Conservation (phyloP, 441 rosid species). For the Populus hybrid region DNA sequence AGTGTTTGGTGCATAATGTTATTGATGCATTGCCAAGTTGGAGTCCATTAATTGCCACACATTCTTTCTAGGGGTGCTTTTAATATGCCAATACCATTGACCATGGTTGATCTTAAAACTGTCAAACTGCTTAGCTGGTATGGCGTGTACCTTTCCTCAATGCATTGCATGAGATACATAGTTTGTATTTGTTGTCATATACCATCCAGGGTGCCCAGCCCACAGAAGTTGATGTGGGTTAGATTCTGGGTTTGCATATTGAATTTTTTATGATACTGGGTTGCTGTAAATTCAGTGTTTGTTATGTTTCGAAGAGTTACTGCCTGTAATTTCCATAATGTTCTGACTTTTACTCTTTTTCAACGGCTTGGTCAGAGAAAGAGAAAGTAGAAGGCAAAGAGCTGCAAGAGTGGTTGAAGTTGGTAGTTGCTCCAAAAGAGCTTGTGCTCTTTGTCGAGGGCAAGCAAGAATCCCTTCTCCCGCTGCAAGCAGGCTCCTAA, state of each 20-base stretch:
- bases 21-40: background rate
- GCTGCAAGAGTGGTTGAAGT: constrained; percentile 72
- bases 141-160: background rate
- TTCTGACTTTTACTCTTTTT: background rate
- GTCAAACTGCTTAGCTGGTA: background rate
- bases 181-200: background rate
- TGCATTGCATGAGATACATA: background rate
- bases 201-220: background rate
- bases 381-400: constrained; percentile 98
- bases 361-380: constrained; percentile 47
- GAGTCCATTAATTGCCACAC: background rate
- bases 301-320: background rate
- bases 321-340: background rate
- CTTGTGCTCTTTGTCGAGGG: constrained; percentile 58
- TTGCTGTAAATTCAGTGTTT: background rate
- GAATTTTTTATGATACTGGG: background rate
- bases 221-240: background rate
- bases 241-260: background rate
- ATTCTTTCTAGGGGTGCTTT: background rate
- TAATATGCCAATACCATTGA: background rate
- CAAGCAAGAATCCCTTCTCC: constrained; percentile 52
- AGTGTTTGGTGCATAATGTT: background rate
- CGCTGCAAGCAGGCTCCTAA: constrained; percentile 37
- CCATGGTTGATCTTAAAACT: background rate
- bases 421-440: constrained; percentile 81